These are phyloP conservation scores for Cadophora luteo-olivacea DNA, from an alignment of 2,329 filamentous ascomycete species.

Conservation along the genomic window DNA sequence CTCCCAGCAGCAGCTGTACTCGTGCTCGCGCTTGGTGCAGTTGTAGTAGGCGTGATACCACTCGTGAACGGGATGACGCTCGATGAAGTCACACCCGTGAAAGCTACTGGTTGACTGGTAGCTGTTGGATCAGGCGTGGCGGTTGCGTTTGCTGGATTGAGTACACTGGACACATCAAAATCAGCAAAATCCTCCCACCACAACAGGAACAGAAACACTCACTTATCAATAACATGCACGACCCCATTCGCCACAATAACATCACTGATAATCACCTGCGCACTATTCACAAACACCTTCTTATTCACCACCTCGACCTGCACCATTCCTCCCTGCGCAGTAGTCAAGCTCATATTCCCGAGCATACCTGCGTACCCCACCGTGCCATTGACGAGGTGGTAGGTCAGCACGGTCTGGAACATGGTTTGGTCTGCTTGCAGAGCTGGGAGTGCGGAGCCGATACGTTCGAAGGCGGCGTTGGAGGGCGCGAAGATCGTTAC, in stretches of 20 bases:
- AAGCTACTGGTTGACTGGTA: constrained; percentile 57
- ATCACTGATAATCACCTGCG: constrained; percentile 46
- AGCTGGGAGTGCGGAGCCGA: constrained; percentile 40
- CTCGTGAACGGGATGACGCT: constrained; percentile 61
- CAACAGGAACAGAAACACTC: constrained; percentile 38
- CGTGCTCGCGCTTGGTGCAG: constrained; percentile 35
- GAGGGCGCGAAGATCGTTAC: constrained; percentile 54
- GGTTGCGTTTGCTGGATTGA: constrained; percentile 59
- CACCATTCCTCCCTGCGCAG: constrained; percentile 39
- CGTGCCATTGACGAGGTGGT: constrained; percentile 44
- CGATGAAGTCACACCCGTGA: constrained; percentile 56
- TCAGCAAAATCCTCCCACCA: not conserved
- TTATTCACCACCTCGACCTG: constrained; percentile 44
- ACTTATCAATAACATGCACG: constrained; percentile 51
- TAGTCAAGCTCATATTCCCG: constrained; percentile 36
- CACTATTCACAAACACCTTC: constrained; percentile 48
- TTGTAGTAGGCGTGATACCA: constrained; percentile 53
- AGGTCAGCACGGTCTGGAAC: constrained; percentile 37
- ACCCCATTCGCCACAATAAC: constrained; percentile 46
- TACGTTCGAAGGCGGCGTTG: constrained; percentile 44
- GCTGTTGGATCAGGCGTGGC: constrained; percentile 46
- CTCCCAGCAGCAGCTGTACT: constrained; percentile 19
- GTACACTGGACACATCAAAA: constrained; percentile 49
- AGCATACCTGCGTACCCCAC: constrained; percentile 38
- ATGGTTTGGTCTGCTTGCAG: constrained; percentile 36